phyloP scores from a whole-genome alignment of 306 rosid species.

The Fagus crenata region DNA sequence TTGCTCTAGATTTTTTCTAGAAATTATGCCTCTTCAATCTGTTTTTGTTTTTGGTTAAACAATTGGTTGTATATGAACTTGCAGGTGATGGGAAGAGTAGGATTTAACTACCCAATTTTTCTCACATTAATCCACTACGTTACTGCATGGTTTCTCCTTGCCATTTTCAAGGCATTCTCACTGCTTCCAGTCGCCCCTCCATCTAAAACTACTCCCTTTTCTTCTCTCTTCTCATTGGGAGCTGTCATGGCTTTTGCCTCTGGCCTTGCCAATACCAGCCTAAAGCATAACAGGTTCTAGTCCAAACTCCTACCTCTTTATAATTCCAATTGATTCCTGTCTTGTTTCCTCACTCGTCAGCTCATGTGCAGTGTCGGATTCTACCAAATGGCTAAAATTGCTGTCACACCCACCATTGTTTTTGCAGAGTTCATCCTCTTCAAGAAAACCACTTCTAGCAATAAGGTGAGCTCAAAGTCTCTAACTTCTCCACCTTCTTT shows the following conservation, averaged over 20 bases:
- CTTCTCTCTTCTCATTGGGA: constrained; percentile 86
- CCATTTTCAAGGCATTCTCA: constrained; percentile 66
- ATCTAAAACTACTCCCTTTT: constrained; percentile 79
- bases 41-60: no score
- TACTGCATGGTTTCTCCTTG: constrained; percentile 81
- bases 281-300: constrained; percentile 77
- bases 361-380: constrained; percentile 74
- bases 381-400: constrained; percentile 99
- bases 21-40: neutral
- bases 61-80: constrained; percentile 7
- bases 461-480: constrained; percentile 47
- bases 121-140: constrained; percentile 80
- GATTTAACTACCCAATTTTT: constrained; percentile 85
- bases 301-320: neutral
- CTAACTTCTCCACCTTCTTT: neutral
- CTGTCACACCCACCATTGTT: constrained; percentile 95
- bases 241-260: constrained; percentile 96
- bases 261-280: constrained; percentile 96
- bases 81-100: constrained; percentile 95
- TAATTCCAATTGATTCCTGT: neutral
- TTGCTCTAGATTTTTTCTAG: neutral
- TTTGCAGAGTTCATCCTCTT: constrained; percentile 75
- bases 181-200: constrained; percentile 88
- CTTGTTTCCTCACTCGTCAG: constrained; percentile 34
- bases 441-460: constrained; percentile 55